Conservation (phyloP, 768 basidiomycete species). For the Candolleomyces aberdarensis region DNA sequence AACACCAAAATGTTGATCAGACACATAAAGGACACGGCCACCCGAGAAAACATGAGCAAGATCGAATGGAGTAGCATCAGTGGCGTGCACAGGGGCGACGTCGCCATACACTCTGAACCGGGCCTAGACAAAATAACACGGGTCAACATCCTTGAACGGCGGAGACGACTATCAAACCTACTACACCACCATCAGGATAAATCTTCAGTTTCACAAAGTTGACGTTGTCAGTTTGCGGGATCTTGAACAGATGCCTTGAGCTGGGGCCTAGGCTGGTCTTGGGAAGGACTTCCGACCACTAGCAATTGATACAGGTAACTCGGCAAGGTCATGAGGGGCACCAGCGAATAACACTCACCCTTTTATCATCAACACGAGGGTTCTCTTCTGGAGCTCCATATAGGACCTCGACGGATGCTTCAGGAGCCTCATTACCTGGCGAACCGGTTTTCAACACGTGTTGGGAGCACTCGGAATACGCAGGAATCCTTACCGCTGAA, state of each 20-base stretch:
- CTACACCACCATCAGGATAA: slow-evolving; percentile 97
- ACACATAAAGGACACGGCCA: slow-evolving; percentile 77
- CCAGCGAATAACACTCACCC: slow-evolving; percentile 37
- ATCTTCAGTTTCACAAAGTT: slow-evolving; percentile 91
- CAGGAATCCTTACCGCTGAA: slow-evolving; percentile 68
- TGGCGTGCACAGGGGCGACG: slow-evolving; percentile 63
- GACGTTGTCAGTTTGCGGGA: slow-evolving; percentile 46
- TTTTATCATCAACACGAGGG: slow-evolving; percentile 45
- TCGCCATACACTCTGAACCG: slow-evolving; percentile 90
- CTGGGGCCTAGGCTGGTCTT: slow-evolving; percentile 74
- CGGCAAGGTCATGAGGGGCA: slow-evolving; percentile 10
- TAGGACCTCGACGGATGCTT: slow-evolving; percentile 69
- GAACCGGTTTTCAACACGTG: slow-evolving; percentile 7
- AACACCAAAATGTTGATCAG: slow-evolving; percentile 94
- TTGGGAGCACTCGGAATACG: not conserved
- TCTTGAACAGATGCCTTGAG: slow-evolving; percentile 85
- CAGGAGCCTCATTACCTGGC: slow-evolving; percentile 85
- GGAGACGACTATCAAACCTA: slow-evolving; percentile 35
- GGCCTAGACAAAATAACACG: slow-evolving; percentile 48
- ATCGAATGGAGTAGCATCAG: slow-evolving; percentile 58
- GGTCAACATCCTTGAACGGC: slow-evolving; percentile 7
- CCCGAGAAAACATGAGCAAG: slow-evolving; percentile 90
- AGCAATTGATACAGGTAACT: not conserved
- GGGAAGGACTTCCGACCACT: slow-evolving; percentile 86
- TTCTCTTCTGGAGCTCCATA: slow-evolving; percentile 38